These are phyloP conservation scores for Talaromyces pinophilus DNA, from an alignment of 2,329 filamentous ascomycete species.

Conservation along the genomic window DNA sequence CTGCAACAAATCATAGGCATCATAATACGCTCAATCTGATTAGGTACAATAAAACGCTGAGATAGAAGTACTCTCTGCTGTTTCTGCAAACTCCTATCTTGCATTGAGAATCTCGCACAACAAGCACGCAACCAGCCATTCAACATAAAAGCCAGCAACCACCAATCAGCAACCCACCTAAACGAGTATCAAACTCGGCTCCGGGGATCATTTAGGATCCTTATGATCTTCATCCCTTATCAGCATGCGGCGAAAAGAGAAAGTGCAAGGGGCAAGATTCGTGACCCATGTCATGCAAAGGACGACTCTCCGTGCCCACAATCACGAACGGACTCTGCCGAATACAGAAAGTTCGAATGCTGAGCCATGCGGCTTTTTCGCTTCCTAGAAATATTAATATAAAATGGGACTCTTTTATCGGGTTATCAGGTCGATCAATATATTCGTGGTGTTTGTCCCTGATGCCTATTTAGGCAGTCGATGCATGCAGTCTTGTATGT, in stretches of 20 bases:
- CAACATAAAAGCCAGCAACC: neutral
- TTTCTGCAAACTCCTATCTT: neutral
- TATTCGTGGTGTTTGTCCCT: neutral
- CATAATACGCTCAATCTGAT: neutral
- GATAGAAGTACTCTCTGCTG: neutral
- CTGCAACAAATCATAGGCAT: neutral
- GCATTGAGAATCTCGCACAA: neutral
- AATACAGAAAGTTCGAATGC: neutral
- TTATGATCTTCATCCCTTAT: neutral
- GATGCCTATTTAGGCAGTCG: neutral
- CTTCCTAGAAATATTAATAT: no score
- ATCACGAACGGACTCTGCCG: neutral
- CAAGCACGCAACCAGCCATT: neutral
- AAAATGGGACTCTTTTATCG: neutral
- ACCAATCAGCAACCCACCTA: neutral
- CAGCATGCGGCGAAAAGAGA: neutral
- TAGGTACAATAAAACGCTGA: neutral
- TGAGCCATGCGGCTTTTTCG: neutral
- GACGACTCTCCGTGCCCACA: neutral
- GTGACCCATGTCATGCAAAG: neutral
- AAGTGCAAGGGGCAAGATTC: neutral
- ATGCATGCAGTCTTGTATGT: neutral
- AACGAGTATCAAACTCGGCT: neutral
- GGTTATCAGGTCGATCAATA: neutral
- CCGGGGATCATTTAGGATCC: neutral